These are phyloP conservation scores for Oryza glaberrima DNA, from an alignment of 176 grass and related monocot genomes.

Conservation along the genomic window DNA sequence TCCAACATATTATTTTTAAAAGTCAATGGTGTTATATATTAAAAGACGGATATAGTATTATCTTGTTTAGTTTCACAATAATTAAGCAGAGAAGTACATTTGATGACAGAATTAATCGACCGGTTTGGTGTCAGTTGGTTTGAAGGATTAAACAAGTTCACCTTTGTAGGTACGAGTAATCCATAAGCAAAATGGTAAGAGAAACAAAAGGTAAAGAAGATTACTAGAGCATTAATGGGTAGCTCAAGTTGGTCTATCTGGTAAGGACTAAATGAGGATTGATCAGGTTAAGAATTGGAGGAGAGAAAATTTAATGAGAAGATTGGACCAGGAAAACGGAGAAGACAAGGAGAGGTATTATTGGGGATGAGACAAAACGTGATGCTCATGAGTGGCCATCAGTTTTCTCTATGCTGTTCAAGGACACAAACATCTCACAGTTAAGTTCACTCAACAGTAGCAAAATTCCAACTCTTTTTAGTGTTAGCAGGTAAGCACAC, in stretches of 20 bases:
- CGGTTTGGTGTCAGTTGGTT: not conserved
- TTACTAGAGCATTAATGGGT: conserved; percentile 12
- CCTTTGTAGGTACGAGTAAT: not conserved
- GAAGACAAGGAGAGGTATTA: not conserved
- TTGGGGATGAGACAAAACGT: conserved; percentile 27
- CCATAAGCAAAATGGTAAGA: not conserved
- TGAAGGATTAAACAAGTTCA: not conserved
- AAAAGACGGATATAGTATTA: no score
- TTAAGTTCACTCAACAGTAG: no score
- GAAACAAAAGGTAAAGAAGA: not conserved
- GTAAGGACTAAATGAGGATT: not conserved
- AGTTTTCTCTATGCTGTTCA: no score
- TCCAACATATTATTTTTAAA: no score
- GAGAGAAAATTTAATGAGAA: not conserved
- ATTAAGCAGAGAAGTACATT: not conserved
- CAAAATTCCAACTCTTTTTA: no score
- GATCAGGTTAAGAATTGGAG: no score
- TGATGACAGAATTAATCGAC: not conserved
- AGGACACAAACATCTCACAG: no score
- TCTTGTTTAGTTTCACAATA: not conserved
- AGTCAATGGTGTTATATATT: no score
- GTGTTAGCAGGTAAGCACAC: no score
- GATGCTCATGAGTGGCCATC: not conserved
- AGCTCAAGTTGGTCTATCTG: conserved; percentile 25
- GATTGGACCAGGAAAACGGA: not conserved